phyloP scores from a whole-genome alignment of 1,284 basidiomycete species.

The Fomitopsis betulina region DNA sequence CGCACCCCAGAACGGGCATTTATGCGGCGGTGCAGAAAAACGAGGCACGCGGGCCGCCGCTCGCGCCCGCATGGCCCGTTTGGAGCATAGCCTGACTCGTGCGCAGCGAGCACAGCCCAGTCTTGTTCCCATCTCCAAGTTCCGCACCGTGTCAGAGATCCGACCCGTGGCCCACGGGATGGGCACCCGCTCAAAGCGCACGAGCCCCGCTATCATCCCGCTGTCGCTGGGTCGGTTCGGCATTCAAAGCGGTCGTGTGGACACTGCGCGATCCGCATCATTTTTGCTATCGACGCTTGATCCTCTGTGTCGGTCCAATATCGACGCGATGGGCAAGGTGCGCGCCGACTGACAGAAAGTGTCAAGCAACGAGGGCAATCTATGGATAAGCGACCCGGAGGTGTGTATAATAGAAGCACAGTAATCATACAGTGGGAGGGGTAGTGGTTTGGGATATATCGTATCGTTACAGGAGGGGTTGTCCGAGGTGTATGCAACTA shows the following conservation, averaged over 20 bases:
- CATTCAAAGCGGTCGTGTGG: not conserved
- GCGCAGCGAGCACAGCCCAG: not conserved
- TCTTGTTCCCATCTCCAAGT: not conserved
- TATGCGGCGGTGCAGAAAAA: conserved; percentile 10
- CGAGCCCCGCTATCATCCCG: not conserved
- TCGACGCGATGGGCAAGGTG: not conserved
- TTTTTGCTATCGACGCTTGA: not conserved
- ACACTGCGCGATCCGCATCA: not conserved
- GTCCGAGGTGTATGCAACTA: not conserved
- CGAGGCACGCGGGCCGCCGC: conserved; percentile 9
- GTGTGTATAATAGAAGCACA: conserved; percentile 1
- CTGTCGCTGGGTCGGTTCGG: not conserved
- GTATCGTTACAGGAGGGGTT: conserved; percentile 4
- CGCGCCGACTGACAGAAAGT: not conserved
- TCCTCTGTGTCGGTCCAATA: not conserved
- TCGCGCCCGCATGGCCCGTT: not conserved
- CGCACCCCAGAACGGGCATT: not conserved
- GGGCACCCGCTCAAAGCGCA: not conserved
- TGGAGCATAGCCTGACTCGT: not conserved
- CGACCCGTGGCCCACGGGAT: too few relatives aligned
- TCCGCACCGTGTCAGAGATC: not conserved
- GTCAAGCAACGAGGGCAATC: not conserved
- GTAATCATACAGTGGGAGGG: not conserved
- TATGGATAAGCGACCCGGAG: not conserved
- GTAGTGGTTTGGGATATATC: not conserved